Evolutionary conservation across 2,329 filamentous ascomycete genomes (phyloP), one percentile per base, ranked within the genome.

Genomic region (Cladosporium colombiae): DNA sequence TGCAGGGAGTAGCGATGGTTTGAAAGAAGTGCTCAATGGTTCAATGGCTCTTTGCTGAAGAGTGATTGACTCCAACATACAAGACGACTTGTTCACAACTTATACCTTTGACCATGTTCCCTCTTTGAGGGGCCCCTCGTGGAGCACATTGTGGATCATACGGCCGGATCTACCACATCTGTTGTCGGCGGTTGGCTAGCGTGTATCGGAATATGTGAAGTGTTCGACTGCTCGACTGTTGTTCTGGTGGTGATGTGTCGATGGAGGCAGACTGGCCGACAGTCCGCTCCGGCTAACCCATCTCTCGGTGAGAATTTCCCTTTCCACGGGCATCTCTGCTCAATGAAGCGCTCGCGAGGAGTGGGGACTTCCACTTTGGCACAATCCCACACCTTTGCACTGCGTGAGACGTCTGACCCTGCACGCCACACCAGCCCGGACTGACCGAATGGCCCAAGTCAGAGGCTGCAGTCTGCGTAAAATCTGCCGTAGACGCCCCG

Each of bases 161-260:
- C 55, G 55, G 55, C 55, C 29, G 25, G 11, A 40, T 37, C n/a
- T 57, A 33, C 55, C 55, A 57, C 33, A 57, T 57, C 55, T 23
- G 55, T 13, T 10, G 37, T 55, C 18, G 40, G n/a, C n/a, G 40
- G n/a, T 21, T 46, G 40, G 23, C 27, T 55, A 8, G 33, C 52
- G 11, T 29, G 31, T 18, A 23, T 21, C 27, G 18, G 18, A 29
- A 13, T 5, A 31, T 55, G 27, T 33, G 29, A 21, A 21, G 3
- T 21, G 3, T 21, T 21, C 14, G 27, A 55, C 18, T 33, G 52
- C 40, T 55, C 52, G 27, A 55, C 2, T 55, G 52, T 55, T 27
- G 50, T 29, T 29, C 27, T 10, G 8, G 52, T 56, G 16, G 31
- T 40, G 55, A 21, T 57, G 55, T 35, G 31, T 57, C 21, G n/a